Base-by-base conservation (phyloP, 164 flowering plant genomes). In the Stephania japonica region DNA sequence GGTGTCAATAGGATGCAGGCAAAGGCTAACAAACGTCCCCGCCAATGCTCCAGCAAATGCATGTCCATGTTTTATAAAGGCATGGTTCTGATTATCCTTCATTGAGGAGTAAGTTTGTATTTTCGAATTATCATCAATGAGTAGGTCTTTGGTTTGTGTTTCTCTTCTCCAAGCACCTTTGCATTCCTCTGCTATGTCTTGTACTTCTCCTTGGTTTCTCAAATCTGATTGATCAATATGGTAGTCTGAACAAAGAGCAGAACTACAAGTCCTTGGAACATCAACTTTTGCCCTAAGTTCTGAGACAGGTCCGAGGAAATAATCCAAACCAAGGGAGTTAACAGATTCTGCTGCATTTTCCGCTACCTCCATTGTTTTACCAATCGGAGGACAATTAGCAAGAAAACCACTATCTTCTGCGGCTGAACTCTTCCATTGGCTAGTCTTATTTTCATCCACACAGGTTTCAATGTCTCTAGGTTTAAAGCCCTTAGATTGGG, bases 1-100 rank as follows among this genome's bases (percentile, higher is more conserved):
- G 41, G 98, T 96, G 79, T 96, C 99, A 68, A 93, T 77, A 23
- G 99, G 99, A 84, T 96, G 99, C 42, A 96, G 85, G 81, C 95
- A 96, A 67, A 96, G 88, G 79, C 99, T 96, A 71, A 96, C 99
- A 84, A 82, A 87, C 72, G 85, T 75, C 69, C 98, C 99, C 71
- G 98, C 89, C 78, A 91, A 84, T 74, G 97, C 98, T 72, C 99
- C 99, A 4, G 99, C 96, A 85, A 93, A 80, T 78, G 98, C 99
- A 87, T 96, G 97, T 80, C 88, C 85, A 78, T 88, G 88, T 76
- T 87, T 87, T 72, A 88, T 89, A 83, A 85, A 73, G 56, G 78
- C 23, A 77, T 72, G 65, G 25, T 25, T 65, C 72, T 83, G 68
- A 65, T 80, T 85, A 73, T 78, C 78, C 65, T 25, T 71, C n/a